Base-by-base conservation (phyloP, 1,284 basidiomycete genomes). In the Rhodotorula sp. region DNA sequence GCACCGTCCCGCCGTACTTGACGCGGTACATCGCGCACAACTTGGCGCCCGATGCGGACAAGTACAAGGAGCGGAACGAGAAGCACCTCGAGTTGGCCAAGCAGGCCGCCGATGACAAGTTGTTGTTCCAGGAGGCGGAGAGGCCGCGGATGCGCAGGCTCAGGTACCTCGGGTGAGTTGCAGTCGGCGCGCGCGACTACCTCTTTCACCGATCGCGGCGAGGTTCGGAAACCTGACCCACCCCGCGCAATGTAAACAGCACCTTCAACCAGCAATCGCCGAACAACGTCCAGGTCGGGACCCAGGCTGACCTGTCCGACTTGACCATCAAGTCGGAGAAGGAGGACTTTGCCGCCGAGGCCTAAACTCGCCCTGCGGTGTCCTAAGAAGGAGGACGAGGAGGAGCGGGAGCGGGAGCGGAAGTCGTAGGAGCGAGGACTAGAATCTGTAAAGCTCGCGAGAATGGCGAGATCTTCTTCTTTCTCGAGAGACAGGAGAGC, bases 41-140 rank as follows among this genome's bases (percentile, higher is more conserved):
- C 73, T 80, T 81, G 49, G 77, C 79, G 12, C 72, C 80, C 21
- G 77, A 79, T 3, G 64, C 61, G 2, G 78, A 79, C 43, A 64
- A 75, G 56, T 78, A 69, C 70, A 69, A 70, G 48, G 67, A 65
- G 58, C 65, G 76, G 71, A 82, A 82, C 75, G 81, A 81, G 58
- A 81, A 80, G 76, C 83, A 84, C 77, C 78, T 85, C 58, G 80
- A 81, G 71, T 75, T 82, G 63, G 78, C 79, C 14, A 77, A 79
- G 62, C 78, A 81, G 71, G 77, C 73, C 3, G 83, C 83, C 18
- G 82, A 83, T 70, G 80, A 81, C 65, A 80, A 80, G 73, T 76
- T 84, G 69, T 74, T 84, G 68, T 80, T 83, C 77, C 82, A 83
- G 75, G 83, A 83, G 73, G 83, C 83, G 1, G 82, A 83, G 79